Evolutionary conservation across 805 yeast genomes (phyloP), one percentile per base, ranked within the genome.

Genomic region (Kodamaea neixiangensis): DNA sequence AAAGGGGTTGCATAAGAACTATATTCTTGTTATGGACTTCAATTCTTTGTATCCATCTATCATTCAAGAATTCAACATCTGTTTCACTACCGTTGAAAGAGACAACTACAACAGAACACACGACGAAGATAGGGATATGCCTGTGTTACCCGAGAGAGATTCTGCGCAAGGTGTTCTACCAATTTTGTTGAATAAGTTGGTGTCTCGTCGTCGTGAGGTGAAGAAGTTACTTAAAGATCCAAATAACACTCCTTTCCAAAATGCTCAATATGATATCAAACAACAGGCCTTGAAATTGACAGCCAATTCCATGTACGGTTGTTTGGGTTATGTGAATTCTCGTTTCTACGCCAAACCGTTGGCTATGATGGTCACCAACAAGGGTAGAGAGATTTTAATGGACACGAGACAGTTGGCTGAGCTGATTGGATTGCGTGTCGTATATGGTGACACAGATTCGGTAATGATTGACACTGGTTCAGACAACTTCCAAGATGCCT

Each of bases 241-340:
- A 31, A 77, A 79, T 41, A 81, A 85, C 18, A 76, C 85, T 0
- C 75, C 83, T 0, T 70, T 75, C 48, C 91, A 89, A 64, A 81
- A 71, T 50, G 86, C 89, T 0, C 97, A 93, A 63, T 90, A 87
- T 76, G 98, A 94, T 67, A 91, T 92, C 63, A 89, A 92, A 63
- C 99, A 94, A 69, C 96, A 87, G 66, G 98, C 99, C 0, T 80
- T 94, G 65, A 94, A 94, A 67, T 77, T 94, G 65, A 96, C 99
- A 2, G 99, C 99, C 22, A 94, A 94, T 70, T 94, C 99, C n/a
- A 93, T 94, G 97, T 94, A 94, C 72, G 99, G 99, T 64, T 94
- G 98, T 80, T 79, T 94, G 60, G 99, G 99, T 58, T 92, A 85
- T 67, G 87, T 87, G 5, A 81, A 87, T 60, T 90, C 97, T 18